Evolutionary conservation across 2,329 filamentous ascomycete genomes (phyloP), one percentile per base, ranked within the genome.

Genomic region (Hypoxylon sp.): DNA sequence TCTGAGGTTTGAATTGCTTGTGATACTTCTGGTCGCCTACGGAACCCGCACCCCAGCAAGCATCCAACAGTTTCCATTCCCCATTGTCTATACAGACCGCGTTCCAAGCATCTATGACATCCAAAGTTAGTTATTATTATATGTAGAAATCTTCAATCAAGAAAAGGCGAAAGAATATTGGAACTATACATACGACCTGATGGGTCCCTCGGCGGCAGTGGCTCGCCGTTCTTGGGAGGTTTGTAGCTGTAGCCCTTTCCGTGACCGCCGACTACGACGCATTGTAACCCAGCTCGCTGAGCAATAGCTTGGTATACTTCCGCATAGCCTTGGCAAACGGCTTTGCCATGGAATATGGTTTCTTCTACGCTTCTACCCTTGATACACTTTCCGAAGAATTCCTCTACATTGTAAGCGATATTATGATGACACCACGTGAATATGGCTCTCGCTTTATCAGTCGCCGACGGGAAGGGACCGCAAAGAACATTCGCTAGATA

Each of bases 371-470:
- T 91, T 45, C 89, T 89, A 6, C 86, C 83, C 68, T 89, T 85
- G 32, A 97, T 82, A 50, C 83, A 89, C 36, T 90, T 87, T 62
- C 85, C 87, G 76, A 97, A 97, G 82, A 98, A 97, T 23, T 90
- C 87, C 25, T 88, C 85, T 0, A 89, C 89, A 77, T 98, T 93
- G 78, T 98, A 99, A 50, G 85, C 86, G 63, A 99, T 90, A 74
- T 98, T 98, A 79, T 98, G 90, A 80, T 98, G 95, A 43, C 94
- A 89, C 96, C 96, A 99, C 0, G 92, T 93, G 77, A 98, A 98
- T 65, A 99, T 93, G 1, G 90, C 93, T 28, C 96, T 87, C 2
- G 96, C 95, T 81, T 98, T 98, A 79, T 98, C 95, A 0, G 95
- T 97, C 1, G 84, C 82, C 0, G 93, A 97, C 0, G 89, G 81